These are phyloP conservation scores for Eucalyptus decipiens DNA, from an alignment of 345 rosid species.

Conservation along the genomic window DNA sequence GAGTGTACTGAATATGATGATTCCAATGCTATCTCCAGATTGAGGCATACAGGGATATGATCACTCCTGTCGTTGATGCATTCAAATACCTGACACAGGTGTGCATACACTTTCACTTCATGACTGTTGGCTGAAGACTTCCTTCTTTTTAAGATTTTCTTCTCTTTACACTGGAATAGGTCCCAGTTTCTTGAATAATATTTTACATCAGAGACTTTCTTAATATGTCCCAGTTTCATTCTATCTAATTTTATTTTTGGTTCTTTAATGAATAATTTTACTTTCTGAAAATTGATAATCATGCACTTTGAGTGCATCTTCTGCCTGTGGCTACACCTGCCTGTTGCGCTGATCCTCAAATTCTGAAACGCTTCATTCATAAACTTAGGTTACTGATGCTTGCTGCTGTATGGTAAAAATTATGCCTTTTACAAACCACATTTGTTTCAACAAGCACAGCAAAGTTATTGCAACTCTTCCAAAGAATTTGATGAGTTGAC, in stretches of 20 bases:
- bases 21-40: constrained; percentile 35
- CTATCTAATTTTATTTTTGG: background rate
- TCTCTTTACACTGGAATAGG: background rate
- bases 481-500: background rate
- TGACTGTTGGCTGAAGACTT: background rate
- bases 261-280: background rate
- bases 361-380: background rate
- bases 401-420: background rate
- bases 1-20: background rate
- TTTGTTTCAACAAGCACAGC: background rate
- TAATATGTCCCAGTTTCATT: background rate
- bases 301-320: background rate
- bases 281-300: background rate
- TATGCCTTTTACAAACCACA: background rate
- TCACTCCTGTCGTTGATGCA: constrained; percentile 97
- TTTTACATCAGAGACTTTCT: background rate
- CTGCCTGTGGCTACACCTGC: background rate
- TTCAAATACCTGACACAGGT: constrained; percentile 99
- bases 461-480: background rate
- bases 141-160: background rate
- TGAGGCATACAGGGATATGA: constrained; percentile 98
- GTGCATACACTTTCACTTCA: background rate
- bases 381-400: background rate
- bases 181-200: background rate
- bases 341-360: background rate